These are phyloP conservation scores for Diaporthe vaccinii DNA, from an alignment of 2,329 filamentous ascomycete genomes.

Conservation along the genomic window DNA sequence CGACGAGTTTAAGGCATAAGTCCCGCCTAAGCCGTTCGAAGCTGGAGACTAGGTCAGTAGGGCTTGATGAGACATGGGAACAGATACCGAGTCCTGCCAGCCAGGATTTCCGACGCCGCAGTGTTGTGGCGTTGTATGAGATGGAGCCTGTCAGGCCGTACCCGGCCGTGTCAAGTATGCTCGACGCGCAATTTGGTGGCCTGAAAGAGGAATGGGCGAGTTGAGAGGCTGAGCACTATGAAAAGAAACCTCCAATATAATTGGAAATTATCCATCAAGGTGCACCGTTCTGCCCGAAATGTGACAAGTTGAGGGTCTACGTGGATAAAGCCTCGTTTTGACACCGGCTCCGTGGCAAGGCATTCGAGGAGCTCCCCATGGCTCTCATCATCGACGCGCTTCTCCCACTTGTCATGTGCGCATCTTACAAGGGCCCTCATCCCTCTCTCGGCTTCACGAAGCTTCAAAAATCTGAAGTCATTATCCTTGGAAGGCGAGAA, in stretches of 20 bases:
- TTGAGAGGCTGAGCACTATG: neutral
- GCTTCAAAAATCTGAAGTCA: neutral
- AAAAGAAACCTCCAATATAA: neutral
- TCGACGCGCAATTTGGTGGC: neutral
- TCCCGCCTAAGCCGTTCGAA: neutral
- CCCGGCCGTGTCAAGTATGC: constrained; percentile 20
- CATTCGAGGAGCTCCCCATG: neutral
- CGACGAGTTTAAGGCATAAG: neutral
- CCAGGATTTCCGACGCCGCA: neutral
- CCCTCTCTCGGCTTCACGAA: neutral
- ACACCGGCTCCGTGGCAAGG: no score
- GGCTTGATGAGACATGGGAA: neutral
- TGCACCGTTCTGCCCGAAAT: neutral
- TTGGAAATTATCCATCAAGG: neutral
- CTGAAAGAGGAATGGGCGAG: constrained; percentile 11
- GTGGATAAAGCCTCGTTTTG: no score
- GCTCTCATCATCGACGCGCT: neutral
- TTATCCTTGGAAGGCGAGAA: neutral
- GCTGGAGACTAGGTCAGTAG: neutral
- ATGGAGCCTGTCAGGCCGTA: constrained; percentile 15
- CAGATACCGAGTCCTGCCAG: constrained; percentile 6
- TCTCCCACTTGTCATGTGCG: neutral
- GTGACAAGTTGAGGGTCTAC: neutral
- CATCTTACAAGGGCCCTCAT: neutral
- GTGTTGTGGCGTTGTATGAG: constrained; percentile 15